phyloP scores from a whole-genome alignment of 345 rosid species.

The Raphanus raphanistrum region DNA sequence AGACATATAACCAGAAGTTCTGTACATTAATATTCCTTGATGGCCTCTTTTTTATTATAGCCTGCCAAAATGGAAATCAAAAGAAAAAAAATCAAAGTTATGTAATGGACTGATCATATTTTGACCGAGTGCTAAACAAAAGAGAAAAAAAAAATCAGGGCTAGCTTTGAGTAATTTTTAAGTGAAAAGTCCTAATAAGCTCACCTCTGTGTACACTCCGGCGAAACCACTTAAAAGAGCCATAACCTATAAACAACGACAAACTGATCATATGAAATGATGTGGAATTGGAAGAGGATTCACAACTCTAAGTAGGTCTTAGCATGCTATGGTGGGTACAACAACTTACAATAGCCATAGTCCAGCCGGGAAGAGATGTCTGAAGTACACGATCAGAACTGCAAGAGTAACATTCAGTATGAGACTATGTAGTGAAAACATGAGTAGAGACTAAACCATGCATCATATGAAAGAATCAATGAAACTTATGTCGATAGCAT shows the following conservation, averaged over 20 bases:
- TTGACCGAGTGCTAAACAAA: not conserved
- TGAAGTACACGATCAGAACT: slow-evolving; percentile 96
- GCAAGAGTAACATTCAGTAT: slow-evolving; percentile 32
- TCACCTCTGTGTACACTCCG: slow-evolving; percentile 95
- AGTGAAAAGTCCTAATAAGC: not conserved
- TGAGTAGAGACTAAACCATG: not conserved
- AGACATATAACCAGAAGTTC: slow-evolving; percentile 91
- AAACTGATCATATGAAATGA: not conserved
- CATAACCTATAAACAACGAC: slow-evolving; percentile 63
- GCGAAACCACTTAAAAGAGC: slow-evolving; percentile 97
- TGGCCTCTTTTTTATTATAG: slow-evolving; percentile 88
- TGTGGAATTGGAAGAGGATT: slow-evolving; percentile 8
- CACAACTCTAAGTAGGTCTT: not conserved
- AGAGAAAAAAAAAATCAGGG: not conserved
- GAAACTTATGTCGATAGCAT: not conserved
- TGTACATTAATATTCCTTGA: slow-evolving; percentile 95
- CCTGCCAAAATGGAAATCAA: slow-evolving; percentile 52
- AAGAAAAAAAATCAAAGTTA: slow-evolving; percentile 6
- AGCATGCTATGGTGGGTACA: slow-evolving; percentile 6
- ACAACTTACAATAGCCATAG: slow-evolving; percentile 91
- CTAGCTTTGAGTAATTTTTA: not conserved
- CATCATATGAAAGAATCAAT: too few species aligned
- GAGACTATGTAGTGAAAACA: not conserved
- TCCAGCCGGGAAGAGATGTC: slow-evolving; percentile 88
- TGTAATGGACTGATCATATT: not conserved